These are phyloP conservation scores for Alisma plantagoaquatica DNA, from an alignment of 106 monocot species.

Conservation along the genomic window DNA sequence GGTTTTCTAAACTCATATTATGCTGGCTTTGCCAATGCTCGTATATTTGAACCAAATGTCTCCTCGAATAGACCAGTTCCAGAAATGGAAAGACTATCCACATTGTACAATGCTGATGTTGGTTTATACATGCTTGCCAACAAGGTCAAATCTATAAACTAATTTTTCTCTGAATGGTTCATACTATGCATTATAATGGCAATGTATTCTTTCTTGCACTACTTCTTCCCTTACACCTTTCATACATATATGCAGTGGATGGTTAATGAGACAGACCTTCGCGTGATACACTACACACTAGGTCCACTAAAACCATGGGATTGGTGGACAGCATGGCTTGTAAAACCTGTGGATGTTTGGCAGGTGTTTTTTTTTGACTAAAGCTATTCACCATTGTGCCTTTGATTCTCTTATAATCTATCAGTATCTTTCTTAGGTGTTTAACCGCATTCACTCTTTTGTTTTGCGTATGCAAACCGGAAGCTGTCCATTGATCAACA, in stretches of 20 bases:
- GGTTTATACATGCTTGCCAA: constrained; percentile 99
- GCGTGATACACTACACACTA: constrained; percentile 89
- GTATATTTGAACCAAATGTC: constrained; percentile 67
- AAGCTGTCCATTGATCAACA: no score
- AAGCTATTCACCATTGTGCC: background rate
- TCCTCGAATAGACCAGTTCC: constrained; percentile 40
- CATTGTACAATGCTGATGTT: constrained; percentile 98
- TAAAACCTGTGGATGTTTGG: constrained; percentile 97
- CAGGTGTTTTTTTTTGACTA: constrained; percentile 42
- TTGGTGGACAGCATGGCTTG: constrained; percentile 98
- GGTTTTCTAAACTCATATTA: constrained; percentile 98
- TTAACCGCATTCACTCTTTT: no score
- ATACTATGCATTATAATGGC: no score
- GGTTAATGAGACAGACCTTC: constrained; percentile 95
- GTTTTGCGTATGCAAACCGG: no score
- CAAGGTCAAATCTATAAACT: constrained; percentile 43
- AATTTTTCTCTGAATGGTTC: no score
- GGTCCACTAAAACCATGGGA: constrained; percentile 99
- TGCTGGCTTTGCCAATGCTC: constrained; percentile 81
- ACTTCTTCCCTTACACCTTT: no score
- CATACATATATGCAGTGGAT: no score
- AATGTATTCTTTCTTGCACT: no score
- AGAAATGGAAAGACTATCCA: constrained; percentile 82
- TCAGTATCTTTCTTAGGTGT: no score
- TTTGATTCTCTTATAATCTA: no score